Evolutionary conservation across 2,329 filamentous ascomycete species (phyloP), one percentile per base, ranked within the genome.

Genomic region (Aschersonia sp.): DNA sequence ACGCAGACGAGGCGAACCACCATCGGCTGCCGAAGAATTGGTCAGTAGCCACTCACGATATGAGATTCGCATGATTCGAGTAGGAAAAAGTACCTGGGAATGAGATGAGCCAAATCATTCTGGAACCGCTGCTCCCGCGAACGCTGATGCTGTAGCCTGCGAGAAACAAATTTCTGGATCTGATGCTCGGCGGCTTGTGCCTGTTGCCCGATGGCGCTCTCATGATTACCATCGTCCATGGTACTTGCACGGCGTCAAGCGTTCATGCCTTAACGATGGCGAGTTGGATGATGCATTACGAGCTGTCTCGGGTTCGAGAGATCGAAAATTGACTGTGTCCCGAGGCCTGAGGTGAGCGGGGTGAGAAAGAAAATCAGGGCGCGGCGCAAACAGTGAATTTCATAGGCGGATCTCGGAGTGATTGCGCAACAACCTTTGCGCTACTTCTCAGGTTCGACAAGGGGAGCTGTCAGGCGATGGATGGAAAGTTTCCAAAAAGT

Each of bases 1-100:
- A 81, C 8, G 74, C 77, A 1, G 77, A 76, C 3, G 76, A 77
- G 30, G 76, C 72, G 56, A 81, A 73, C 77, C 77, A 82, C 76
- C 76, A 81, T 22, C 74, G 74, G 48, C 74, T 77, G 49, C n/a
- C 7, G 4, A 10, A 32, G 35, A 5, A 12, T 12, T 37, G 2
- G 8, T 37, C 35, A 37, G 22, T 22, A 22, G 22, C 22, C 22
- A 22, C 22, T 22, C 22, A 22, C 22, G 22, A 22, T 22, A 22
- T 22, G 22, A 22, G 2, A 22, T 22, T 22, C 22, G 22, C 22
- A 22, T 22, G 22, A 22, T 11, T 41, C 5, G 14, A 41, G 14
- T 9, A 41, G 7, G 40, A n/a, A 41, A n/a, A 41, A 41, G 22
- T 54, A 70, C 70, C 65, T 70, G 22, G 70, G 71, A 39, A 68